Percentiles rank a stretch among this genome's conserved stretches.
Conservation (phyloP, 108 stramenopile genomes). For the Conticribra weissflogii region DNA sequence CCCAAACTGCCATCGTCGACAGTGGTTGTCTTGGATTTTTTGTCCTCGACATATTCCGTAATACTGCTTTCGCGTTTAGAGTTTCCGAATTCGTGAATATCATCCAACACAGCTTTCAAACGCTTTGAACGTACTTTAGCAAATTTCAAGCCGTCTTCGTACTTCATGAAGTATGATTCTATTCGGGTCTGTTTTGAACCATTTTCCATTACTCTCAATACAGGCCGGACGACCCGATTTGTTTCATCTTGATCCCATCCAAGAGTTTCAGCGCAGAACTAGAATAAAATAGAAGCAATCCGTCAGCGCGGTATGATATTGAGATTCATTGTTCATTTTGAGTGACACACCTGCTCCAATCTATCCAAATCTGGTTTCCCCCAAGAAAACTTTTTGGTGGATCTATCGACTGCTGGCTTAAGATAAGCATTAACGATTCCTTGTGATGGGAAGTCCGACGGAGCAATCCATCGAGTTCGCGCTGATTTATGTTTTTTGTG, state of each 20-base stretch:
- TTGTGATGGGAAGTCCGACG: constrained; percentile 81
- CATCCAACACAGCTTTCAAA: constrained; percentile 55
- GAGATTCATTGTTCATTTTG: too few relatives aligned
- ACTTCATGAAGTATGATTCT: constrained; percentile 92
- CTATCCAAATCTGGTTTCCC: constrained; percentile 77
- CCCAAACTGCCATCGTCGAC: too few relatives aligned
- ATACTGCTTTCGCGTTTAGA: too few relatives aligned
- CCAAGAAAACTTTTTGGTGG: constrained; percentile 79
- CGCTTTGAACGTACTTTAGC: constrained; percentile 79
- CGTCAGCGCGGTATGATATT: neutral
- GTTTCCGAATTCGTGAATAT: constrained; percentile 38
- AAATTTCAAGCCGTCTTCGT: constrained; percentile 92
- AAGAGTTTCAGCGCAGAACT: constrained; percentile 71
- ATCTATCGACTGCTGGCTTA: constrained; percentile 85
- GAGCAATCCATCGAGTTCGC: constrained; percentile 81
- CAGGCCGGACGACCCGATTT: constrained; percentile 68
- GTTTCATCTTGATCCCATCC: constrained; percentile 88
- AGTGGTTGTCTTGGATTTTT: too few relatives aligned
- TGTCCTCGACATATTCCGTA: too few relatives aligned
- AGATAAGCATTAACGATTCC: constrained; percentile 79
- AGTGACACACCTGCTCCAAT: constrained; percentile 35
- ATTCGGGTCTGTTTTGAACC: constrained; percentile 82
- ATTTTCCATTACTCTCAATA: constrained; percentile 63
- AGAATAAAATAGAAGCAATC: neutral
- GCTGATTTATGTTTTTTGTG: constrained; percentile 83